Base-by-base conservation (phyloP, 257 asterid species). In the Solanum etuberosum region DNA sequence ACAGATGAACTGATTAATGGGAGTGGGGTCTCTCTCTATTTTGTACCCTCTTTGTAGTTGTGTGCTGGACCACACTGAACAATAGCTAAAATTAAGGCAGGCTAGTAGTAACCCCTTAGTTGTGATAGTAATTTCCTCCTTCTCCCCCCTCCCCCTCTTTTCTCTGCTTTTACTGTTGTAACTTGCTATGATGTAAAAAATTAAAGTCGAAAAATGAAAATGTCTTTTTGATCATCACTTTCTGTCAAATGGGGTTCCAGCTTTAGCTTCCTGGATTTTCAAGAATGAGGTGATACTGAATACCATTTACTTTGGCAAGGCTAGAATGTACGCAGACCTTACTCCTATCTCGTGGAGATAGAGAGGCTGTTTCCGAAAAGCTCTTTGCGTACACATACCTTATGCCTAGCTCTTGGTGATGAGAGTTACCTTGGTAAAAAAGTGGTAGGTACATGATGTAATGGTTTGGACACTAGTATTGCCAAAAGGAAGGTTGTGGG, bases 1-100 rank as follows among this genome's bases (percentile, higher is more conserved):
- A 92, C 95, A 91, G 93, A 91, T 95, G 96, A 93, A 93, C 91
- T 92, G 93, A 92, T 92, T 93, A 85, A 93, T 89, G 95, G 77
- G 94, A 94, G 96, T 91, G 91, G 95, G 96, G 93, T 89, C 91
- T 90, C 83, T 72, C 57, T 80, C 82, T 93, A 90, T 91, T 54
- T 92, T 92, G 90, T 91, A 90, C 93, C 92, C 91, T 90, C 94
- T 92, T 92, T 93, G 87, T 91, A 90, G 87, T 88, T 88, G 88
- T 94, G 90, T 91, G 92, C 80, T 91, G 97, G 96, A 91, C 94
- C 95, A 90, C 95, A 89, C 87, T 81, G 85, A 81, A 48, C 85
- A 81, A 48, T 48, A 29, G 43, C 85, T 48, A 81, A 81, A 18
- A 81, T 81, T 35, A 29, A 29, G 85, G 85, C 85, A 81, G 68